phyloP scores from a whole-genome alignment of 2,329 filamentous ascomycete genomes.

The Pseudogymnoascus sp. region DNA sequence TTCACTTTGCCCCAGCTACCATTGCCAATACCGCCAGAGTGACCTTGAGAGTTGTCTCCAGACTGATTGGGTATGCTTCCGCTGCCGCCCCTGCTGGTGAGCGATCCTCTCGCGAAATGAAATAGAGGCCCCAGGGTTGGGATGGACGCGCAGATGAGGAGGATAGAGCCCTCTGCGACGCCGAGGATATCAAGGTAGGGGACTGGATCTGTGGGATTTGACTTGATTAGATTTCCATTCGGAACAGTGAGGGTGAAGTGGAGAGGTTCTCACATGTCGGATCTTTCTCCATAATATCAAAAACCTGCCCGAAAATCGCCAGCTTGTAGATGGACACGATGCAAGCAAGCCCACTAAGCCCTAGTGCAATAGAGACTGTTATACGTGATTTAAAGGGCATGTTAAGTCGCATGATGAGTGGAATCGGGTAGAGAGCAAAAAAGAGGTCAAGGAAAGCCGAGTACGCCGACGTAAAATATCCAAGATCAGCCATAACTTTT shows the following conservation, averaged over 20 bases:
- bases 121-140: slow-evolving; percentile 11
- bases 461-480: slow-evolving; percentile 26
- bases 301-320: slow-evolving; percentile 21
- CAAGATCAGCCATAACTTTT: slow-evolving; percentile 19
- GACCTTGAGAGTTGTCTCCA: not conserved
- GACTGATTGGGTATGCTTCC: not conserved
- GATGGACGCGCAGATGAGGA: slow-evolving; percentile 7
- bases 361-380: slow-evolving; percentile 21
- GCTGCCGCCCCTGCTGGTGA: not conserved
- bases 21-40: not conserved
- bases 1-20: slow-evolving; percentile 9
- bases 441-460: slow-evolving; percentile 27
- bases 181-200: slow-evolving; percentile 24
- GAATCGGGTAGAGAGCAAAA: slow-evolving; percentile 27
- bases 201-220: slow-evolving; percentile 17
- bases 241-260: not conserved
- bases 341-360: slow-evolving; percentile 23
- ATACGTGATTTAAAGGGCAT: slow-evolving; percentile 25
- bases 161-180: slow-evolving; percentile 16
- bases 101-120: slow-evolving; percentile 7
- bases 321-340: slow-evolving; percentile 26
- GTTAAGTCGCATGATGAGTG: slow-evolving; percentile 27
- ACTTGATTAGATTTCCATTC: slow-evolving; percentile 7
- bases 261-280: slow-evolving; percentile 23
- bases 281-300: slow-evolving; percentile 19